Evolutionary conservation across 2,329 filamentous ascomycete species (phyloP), one percentile per base, ranked within the genome.

Genomic region (Scortechinia acanthostroma): DNA sequence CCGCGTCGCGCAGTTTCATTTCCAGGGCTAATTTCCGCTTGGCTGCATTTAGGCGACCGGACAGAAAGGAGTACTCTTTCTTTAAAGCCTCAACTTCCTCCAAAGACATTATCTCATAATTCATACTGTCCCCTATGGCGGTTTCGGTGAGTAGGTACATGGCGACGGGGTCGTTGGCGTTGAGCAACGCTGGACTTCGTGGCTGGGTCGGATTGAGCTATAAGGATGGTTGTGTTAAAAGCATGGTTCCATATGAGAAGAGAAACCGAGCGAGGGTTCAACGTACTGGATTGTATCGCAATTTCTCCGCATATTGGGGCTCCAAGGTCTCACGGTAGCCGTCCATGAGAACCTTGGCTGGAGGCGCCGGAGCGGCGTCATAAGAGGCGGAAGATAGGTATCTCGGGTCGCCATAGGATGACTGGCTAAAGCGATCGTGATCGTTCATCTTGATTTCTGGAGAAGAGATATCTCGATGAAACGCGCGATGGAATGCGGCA

Each of bases 101-200:
- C 53, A 91, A 87, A 0, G 91, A 88, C 49, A 98, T 62, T 20
- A 98, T 83, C 58, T 91, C 83, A 61, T 83, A 98, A 54, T 82
- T 71, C 57, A 83, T 85, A 68, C 90, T 94, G 65, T 98, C 93
- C 48, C 83, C 79, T 48, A 98, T 78, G 17, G 93, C 93, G 17
- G 89, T 97, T 68, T 97, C 91, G 49, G 93, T 91, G 47, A 98
- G 76, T 42, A 98, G 70, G 61, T 97, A 94, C 60, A 95, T 83
- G 54, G 90, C 86, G 40, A 98, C 86, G 48, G 73, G 77, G 61
- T 88, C 86, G 50, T 79, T 77, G 45, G 83, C 68, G 54, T 85
- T 77, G 52, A 83, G 71, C 10, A 76, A 67, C 3, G 64, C 65
- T 17, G 77, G 78, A 53, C 71, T 81, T 50, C 76, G 74, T 10